Evolutionary conservation across 805 yeast genomes (phyloP), one percentile per base, ranked within the genome.

Genomic region (Allodekkera sacchari): DNA sequence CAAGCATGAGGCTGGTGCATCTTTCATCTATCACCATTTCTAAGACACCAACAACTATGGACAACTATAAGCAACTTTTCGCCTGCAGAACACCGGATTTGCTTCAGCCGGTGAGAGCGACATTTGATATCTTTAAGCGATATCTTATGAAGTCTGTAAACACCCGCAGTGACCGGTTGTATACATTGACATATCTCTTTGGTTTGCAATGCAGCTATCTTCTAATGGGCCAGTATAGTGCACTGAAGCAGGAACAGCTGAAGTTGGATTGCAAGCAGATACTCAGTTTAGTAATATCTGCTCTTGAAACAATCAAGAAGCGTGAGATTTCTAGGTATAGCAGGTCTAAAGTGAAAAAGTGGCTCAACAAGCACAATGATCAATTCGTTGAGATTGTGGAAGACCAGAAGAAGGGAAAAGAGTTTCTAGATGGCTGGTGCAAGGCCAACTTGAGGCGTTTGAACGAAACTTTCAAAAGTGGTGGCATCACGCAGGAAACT

Each of bases 251-350:
- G 3, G 26, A 30, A 2, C 27, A 27, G 6, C 34, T 35, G 9
- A 22, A 27, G 23, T 9, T 22, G 3, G 11, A 20, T 7, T 36
- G 40, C 28, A 21, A 33, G 4, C 18, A 18, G 2, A 18, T 32
- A 3, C 25, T 32, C 1, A 26, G 24, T 15, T 22, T 22, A 8
- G 18, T 39, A 10, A 33, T 43, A 8, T 14, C 33, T 10, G 17
- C 33, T 3, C 22, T 43, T 19, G 45, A 82, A 97, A 62, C 82
- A 94, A 63, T 66, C 84, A 7, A 92, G 97, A 30, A 78, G 89
- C 85, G 66, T 77, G 33, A 97, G 92, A 61, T 92, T 92, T 61
- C 85, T 94, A 60, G 77, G 89, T 28, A 92, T 92, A 97, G 95
- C n/a, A n/a, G 96, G 46, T 79, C 92, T 45, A 85, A 85, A 57